A percentile compares a stretch with the other conserved stretches of the same genome.
These are phyloP conservation scores for Gloeophyllum trabeum DNA, from an alignment of 768 basidiomycete species.

Conservation along the genomic window DNA sequence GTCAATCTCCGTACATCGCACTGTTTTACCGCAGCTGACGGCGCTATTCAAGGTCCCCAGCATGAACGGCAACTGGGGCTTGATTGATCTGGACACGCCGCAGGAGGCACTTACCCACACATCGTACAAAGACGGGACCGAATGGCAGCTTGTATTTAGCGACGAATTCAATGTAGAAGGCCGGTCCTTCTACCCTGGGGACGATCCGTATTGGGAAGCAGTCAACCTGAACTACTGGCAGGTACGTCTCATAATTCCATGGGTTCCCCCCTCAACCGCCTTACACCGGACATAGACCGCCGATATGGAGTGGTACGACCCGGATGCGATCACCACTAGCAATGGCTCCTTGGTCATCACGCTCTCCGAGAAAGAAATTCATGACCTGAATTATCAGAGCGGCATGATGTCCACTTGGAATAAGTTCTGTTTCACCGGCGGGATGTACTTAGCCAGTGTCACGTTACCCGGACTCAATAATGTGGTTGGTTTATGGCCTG, in stretches of 20 bases:
- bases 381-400: constrained; percentile 16
- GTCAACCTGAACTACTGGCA: constrained; percentile 38
- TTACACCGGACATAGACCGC: constrained; percentile 4
- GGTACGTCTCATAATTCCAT: constrained; percentile 17
- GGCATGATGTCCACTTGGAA: constrained; percentile 27
- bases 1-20: too few species aligned
- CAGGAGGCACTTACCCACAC: constrained; percentile 25
- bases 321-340: constrained; percentile 35
- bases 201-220: constrained; percentile 33
- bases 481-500: constrained; percentile 21
- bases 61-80: too few species aligned
- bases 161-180: constrained; percentile 35
- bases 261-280: background rate
- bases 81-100: constrained; percentile 49
- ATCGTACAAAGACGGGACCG: constrained; percentile 8
- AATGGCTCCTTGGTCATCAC: constrained; percentile 40
- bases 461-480: background rate
- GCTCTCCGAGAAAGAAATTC: background rate
- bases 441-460: constrained; percentile 38
- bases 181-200: constrained; percentile 29
- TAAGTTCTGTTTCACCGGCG: constrained; percentile 77
- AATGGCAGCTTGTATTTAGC: constrained; percentile 24
- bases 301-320: constrained; percentile 53
- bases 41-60: too few species aligned
- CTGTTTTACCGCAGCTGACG: too few species aligned